Conservation (phyloP, 129 eudicot genomes). For the Glebionis coronaria region DNA sequence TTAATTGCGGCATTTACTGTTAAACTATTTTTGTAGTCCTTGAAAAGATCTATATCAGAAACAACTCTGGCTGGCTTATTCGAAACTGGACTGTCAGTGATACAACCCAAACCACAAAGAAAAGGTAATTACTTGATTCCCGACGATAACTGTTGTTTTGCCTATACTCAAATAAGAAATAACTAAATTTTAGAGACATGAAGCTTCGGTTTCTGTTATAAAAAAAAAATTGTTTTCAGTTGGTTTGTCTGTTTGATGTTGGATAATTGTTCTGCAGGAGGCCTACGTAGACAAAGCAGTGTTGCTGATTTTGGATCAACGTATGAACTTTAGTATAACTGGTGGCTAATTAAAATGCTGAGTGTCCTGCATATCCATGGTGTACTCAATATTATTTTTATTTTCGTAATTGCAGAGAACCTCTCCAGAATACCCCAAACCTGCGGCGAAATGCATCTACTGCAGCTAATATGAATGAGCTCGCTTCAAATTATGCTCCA, state of each 20-base stretch:
- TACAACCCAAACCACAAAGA: constrained; percentile 58
- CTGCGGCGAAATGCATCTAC: constrained; percentile 79
- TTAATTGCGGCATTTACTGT: constrained; percentile 16
- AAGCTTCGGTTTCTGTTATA: too few relatives aligned
- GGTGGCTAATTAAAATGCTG: not conserved
- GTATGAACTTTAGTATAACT: constrained; percentile 24
- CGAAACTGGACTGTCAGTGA: constrained; percentile 56
- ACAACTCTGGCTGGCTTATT: constrained; percentile 60
- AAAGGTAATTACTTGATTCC: constrained; percentile 42
- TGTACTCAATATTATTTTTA: not conserved
- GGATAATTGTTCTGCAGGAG: constrained; percentile 41
- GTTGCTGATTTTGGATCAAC: constrained; percentile 67
- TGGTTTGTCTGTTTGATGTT: constrained; percentile 13
- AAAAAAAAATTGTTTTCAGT: not conserved
- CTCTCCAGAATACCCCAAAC: constrained; percentile 45
- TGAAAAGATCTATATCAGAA: constrained; percentile 76
- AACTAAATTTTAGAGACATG: too few relatives aligned
- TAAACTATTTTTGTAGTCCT: constrained; percentile 44
- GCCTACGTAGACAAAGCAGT: constrained; percentile 83
- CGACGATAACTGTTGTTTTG: too few relatives aligned
- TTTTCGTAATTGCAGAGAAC: constrained; percentile 41
- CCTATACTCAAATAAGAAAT: too few relatives aligned
- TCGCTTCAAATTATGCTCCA: constrained; percentile 42
- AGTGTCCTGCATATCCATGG: not conserved
- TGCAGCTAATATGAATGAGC: constrained; percentile 56